phyloP scores from a whole-genome alignment of 2,329 filamentous ascomycete genomes.

The Penicillium capsulatum region DNA sequence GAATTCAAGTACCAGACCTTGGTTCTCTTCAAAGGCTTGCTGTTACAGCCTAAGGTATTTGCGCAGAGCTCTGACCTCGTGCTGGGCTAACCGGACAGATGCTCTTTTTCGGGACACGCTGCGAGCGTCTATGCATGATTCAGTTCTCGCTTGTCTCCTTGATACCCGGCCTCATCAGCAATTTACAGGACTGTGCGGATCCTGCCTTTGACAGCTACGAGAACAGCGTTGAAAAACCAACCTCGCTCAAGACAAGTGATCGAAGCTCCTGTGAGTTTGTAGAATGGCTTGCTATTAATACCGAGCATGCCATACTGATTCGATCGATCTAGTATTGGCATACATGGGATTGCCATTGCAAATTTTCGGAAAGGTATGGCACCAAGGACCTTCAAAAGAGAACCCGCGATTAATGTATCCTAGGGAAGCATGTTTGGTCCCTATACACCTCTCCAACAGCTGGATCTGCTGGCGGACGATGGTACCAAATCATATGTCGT shows the following conservation, averaged over 20 bases:
- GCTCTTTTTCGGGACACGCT: slow-evolving; percentile 97
- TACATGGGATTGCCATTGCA: slow-evolving; percentile 96
- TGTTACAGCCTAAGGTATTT: slow-evolving; percentile 86
- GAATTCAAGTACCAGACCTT: slow-evolving; percentile 94
- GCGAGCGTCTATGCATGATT: slow-evolving; percentile 94
- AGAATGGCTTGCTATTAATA: background rate
- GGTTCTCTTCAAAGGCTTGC: slow-evolving; percentile 86
- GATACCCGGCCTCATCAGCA: slow-evolving; percentile 86
- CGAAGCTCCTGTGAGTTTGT: slow-evolving; percentile 62
- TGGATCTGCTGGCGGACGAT: slow-evolving; percentile 87
- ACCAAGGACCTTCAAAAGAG: background rate
- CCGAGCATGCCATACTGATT: no score
- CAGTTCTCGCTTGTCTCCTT: slow-evolving; percentile 95
- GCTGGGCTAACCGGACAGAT: slow-evolving; percentile 56
- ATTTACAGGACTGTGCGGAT: slow-evolving; percentile 90
- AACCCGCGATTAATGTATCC: background rate
- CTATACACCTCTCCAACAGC: slow-evolving; percentile 92
- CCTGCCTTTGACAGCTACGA: slow-evolving; percentile 86
- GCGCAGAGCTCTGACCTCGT: background rate
- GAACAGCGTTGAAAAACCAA: slow-evolving; percentile 68
- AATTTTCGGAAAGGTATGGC: slow-evolving; percentile 77
- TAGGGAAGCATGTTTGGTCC: slow-evolving; percentile 91
- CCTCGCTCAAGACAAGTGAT: slow-evolving; percentile 86
- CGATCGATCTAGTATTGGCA: slow-evolving; percentile 58
- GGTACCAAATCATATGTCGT: slow-evolving; percentile 97